These are phyloP conservation scores for Euphorbia tirucalli DNA, from an alignment of 345 rosid species.

Conservation along the genomic window DNA sequence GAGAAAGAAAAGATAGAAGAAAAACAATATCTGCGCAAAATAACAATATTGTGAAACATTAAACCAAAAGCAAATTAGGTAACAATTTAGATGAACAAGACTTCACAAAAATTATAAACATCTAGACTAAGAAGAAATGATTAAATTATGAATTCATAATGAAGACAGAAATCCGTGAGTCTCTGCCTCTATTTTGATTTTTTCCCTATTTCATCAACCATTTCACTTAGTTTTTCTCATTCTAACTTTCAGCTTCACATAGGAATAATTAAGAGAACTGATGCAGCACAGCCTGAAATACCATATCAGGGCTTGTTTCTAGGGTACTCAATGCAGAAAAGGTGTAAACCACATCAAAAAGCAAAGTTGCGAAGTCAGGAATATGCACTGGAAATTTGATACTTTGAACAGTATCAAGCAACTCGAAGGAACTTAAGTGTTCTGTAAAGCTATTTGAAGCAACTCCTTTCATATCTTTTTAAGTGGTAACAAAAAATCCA, in stretches of 20 bases:
- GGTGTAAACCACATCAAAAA: not conserved
- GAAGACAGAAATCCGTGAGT: not conserved
- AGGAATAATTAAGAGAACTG: not conserved
- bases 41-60: not conserved
- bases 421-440: not conserved
- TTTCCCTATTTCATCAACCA: not conserved
- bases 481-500: too few species aligned
- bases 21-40: not conserved
- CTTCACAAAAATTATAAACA: not conserved
- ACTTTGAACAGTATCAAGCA: constrained; percentile 2
- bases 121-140: not conserved
- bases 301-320: not conserved
- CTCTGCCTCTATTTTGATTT: not conserved
- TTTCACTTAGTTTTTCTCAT: not conserved
- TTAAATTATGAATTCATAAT: not conserved
- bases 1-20: not conserved
- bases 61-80: not conserved
- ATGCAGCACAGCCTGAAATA: not conserved
- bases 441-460: not conserved
- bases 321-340: not conserved
- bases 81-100: not conserved
- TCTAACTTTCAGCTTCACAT: not conserved
- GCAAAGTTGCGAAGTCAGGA: not conserved
- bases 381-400: not conserved
- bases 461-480: not conserved